Evolutionary conservation across 192 early-diverging fungal species (phyloP), one percentile per base, ranked within the genome.

Genomic region (Diversispora epigaea): DNA sequence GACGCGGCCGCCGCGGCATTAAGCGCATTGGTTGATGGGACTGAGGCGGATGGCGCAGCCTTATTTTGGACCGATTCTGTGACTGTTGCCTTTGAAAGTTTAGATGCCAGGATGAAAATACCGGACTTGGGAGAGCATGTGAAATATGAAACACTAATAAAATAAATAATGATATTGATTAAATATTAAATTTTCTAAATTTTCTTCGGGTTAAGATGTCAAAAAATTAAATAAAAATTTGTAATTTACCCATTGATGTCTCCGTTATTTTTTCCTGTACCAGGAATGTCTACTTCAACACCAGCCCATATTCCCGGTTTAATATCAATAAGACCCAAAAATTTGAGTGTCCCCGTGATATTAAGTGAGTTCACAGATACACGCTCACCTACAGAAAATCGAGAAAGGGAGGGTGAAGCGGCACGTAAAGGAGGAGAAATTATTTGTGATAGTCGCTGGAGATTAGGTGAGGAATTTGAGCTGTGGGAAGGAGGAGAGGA

Each of bases 301-400:
- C 93, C 93, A 25, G 91, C 93, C 92, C 92, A 94, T 4, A 81
- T 84, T 3, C 92, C 93, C 40, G 87, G 84, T 80, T 93, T 93
- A 68, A 90, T 89, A 41, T 90, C 83, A 45, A 90, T 86, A 1
- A 89, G 85, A 14, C 93, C 93, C n/a, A 94, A 67, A 72, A 85
- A 94, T 32, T 84, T 85, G 15, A 94, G 79, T 19, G 87, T 90
- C 58, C 93, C 93, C 14, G 83, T 76, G 19, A 90, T 64, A 0
- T 76, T 79, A 77, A 88, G 86, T 32, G 84, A 84, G 6, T 88
- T 86, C 4, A 92, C 87, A 65, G 83, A 77, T 12, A 93, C 90
- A n/a, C 86, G 79, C 39, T 89, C 87, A 11, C 89, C 89, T 60
- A 86, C 76, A 55, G 77, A 75, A 55, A 66, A 83, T 47, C 77